Conservation (phyloP, 2,329 filamentous ascomycete genomes). For the Ascocoryne sarcoides region DNA sequence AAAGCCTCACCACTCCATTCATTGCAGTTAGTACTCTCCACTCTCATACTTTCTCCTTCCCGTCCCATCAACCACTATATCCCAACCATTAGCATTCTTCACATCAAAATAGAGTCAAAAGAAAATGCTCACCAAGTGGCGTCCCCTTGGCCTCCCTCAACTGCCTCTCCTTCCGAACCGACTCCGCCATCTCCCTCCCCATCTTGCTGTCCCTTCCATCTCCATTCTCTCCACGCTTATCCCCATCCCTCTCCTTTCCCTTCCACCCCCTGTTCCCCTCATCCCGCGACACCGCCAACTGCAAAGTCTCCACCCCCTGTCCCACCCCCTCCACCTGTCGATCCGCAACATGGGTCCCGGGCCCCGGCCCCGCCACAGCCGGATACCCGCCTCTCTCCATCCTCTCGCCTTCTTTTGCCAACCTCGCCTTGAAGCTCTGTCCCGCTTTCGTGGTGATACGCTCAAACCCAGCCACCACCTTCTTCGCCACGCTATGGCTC, state of each 20-base stretch:
- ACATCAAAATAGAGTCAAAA: too few species aligned
- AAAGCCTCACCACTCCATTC: too few species aligned
- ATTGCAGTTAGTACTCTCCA: too few species aligned
- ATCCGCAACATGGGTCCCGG: too few species aligned
- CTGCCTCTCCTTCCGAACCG: background rate
- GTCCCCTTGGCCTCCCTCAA: background rate
- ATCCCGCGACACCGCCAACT: too few species aligned
- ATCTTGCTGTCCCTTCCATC: background rate
- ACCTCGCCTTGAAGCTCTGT: constrained; percentile 3
- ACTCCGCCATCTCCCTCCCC: background rate
- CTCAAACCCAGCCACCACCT: too few species aligned
- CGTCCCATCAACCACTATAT: too few species aligned
- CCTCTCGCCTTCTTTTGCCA: constrained; percentile 12
- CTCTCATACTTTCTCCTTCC: too few species aligned
- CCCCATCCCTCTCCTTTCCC: background rate
- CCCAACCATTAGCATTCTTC: too few species aligned
- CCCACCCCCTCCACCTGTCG: background rate
- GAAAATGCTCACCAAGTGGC: too few species aligned
- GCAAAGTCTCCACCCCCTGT: background rate
- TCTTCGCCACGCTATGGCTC: constrained; percentile 8
- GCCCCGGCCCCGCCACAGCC: background rate
- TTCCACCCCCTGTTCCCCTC: background rate
- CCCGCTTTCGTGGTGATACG: too few species aligned
- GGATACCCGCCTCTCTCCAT: background rate
- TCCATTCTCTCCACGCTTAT: background rate